Evolutionary conservation across 2,329 filamentous ascomycete genomes (phyloP), one percentile per base, ranked within the genome.

Genomic region (Xylariaceae sp.): DNA sequence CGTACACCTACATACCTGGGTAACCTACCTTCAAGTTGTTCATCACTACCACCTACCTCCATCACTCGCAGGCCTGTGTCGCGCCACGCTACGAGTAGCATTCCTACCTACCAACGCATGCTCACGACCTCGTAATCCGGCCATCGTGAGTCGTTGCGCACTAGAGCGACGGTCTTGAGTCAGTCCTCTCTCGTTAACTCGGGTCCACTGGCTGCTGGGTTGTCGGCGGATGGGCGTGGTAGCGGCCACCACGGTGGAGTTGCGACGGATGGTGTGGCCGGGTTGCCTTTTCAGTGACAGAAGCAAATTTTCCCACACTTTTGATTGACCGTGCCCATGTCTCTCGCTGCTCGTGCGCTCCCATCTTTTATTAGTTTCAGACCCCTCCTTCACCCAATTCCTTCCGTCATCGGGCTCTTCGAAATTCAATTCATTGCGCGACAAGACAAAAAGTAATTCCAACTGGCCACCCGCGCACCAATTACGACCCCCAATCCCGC

Each of bases 371-470:
- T 59, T 60, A 62, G 59, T 55, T 51, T 57, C 52, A 56, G 57
- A 58, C 54, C 59, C 58, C 59, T 59, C 56, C 60, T 48, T 61
- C 57, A 56, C 56, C 59, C 57, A 47, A 48, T 58, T 58, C 55
- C 57, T 62, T 63, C 61, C 61, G 61, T 58, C 56, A 63, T 63
- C 61, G 61, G 61, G 62, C 57, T 57, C 49, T 45, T 49, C 47
- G 48, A 52, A 47, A 47, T 48, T 46, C 52, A 42, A 48, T 52
- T 50, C 55, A 53, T 47, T 45, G 55, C 48, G 53, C 47, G 49
- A 54, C 48, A 51, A 27, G 38, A 14, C 51, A 45, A 44, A n/a
- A 49, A 14, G 4, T 15, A 36, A 36, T 36, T 36, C 33, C 33
- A 5, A 9, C 41, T 15, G 9, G 11, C 31, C 18, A 9, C 14